Base-by-base conservation (phyloP, 2,329 filamentous ascomycete genomes). In the Tolypocladium album region DNA sequence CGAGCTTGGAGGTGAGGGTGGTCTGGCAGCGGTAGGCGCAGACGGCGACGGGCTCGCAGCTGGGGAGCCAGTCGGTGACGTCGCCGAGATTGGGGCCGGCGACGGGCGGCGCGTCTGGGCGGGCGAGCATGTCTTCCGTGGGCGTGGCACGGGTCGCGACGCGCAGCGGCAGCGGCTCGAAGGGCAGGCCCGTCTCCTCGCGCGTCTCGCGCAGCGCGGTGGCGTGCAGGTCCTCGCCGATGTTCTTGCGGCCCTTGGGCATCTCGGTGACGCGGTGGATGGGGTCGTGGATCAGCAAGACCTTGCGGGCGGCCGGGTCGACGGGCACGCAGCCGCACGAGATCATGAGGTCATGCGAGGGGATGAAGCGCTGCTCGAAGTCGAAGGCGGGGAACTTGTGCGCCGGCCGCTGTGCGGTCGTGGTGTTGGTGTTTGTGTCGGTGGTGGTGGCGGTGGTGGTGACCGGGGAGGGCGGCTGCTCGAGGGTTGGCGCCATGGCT, bases 171-270 rank as follows among this genome's bases (percentile, higher is more conserved):
- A 80, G 63, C 0, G 76, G 71, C 15, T 63, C 65, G 40, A 75
- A 74, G 6, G 60, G 66, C n/a, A 79, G 68, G 5, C 78, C 78
- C 8, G 78, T 79, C 65, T 81, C 78, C 62, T 81, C 78, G 52
- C 70, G 70, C 0, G 78, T 79, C 66, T 80, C 78, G 36, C 78
- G 75, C 17, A 80, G 62, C 15, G 78, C 78, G 0, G 78, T 71
- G 2, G 67, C 67, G 34, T 74, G 71, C 40, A 78, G 68, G 61
- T 70, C 71, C 63, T 81, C 78, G 59, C 71, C 72, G 52, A 81
- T 75, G 64, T 79, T 75, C 66, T 78, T 79, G 62, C 77, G 73
- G 55, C 78, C 78, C 65, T 80, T 80, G 56, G 78, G 78, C 8
- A 80, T 70, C 67, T 80, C 77, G 64, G 71, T 76, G 62, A 79